Evolutionary conservation across 768 basidiomycete species (phyloP), one percentile per base, ranked within the genome.

Genomic region (Megacollybia marginata): DNA sequence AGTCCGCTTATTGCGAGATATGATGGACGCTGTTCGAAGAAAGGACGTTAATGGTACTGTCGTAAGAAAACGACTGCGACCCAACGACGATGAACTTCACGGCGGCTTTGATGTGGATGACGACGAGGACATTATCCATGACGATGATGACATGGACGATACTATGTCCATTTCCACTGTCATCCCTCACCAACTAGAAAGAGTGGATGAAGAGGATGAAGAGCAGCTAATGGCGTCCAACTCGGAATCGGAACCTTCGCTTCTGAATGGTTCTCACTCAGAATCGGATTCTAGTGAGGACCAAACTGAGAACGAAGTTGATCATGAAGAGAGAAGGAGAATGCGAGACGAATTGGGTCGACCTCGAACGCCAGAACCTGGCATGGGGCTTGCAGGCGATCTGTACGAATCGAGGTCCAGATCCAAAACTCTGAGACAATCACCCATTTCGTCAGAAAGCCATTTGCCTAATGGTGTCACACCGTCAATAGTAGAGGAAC

Each of bases 341-440:
- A 69, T 76, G 50, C 68, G 69, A 43, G 74, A 77, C 42, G 82
- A 82, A 55, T 67, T 83, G 18, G 85, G 83, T 2, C 73, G 88
- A 38, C 90, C 89, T 4, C 72, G 76, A 7, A 93, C 92, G 6
- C 91, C 90, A 0, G 91, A 92, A 59, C 91, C 89, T 5, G 76
- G 76, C 35, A 73, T 78, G 32, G 58, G 59, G 12, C 54, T 71
- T 13, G 68, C 11, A 52, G 66, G 75, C 62, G 52, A 19, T 9
- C 20, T 13, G 13, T 20, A 48, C 19, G 34, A 16, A 11, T 40
- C 47, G 15, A 36, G 46, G 73, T 71, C 33, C 68, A 71, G 44
- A 71, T 78, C 44, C 71, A 79, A 8, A 64, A 69, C 34, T 60
- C 56, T n/a, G 55, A 55, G 48, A 57, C 52, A 33, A 62, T 59